Base-by-base conservation (phyloP, 164 flowering plant species). In the Aristolochia californica region DNA sequence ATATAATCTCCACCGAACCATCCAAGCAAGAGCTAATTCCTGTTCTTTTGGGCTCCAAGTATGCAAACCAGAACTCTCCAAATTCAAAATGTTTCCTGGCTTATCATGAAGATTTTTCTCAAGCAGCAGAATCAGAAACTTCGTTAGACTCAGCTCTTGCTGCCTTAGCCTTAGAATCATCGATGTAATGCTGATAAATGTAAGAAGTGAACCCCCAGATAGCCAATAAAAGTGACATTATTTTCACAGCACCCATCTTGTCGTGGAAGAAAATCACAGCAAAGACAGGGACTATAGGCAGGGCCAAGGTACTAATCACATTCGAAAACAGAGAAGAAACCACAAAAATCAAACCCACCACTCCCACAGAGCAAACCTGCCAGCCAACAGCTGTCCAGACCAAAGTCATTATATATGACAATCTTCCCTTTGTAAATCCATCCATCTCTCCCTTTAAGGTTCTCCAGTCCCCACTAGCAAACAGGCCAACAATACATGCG, bases 181-280 rank as follows among this genome's bases (percentile, higher is more conserved):
- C 74, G 38, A 70, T 56, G 48, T 64, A 73, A 53, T 66, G 55
- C 62, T 73, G 77, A 53, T 70, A 73, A 11, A 69, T 14, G 50
- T 70, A 70, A 16, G 71, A 70, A 18, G 24, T 55, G 48, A 64
- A 64, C 0, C 77, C 77, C 71, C 71, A 73, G 23, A 67, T 13
- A 22, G 66, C 70, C 62, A 69, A 28, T 49, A 69, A 55, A 71
- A 73, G 21, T 9, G 77, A 54, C 44, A 70, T 47, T 34, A 67
- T 62, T 67, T 70, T 73, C 60, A 70, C 62, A 5, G 64, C 77
- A 67, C 62, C 69, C 74, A 73, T 73, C 51, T 67, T 70, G 17
- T 73, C 76, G 40, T 66, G 70, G 50, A 68, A 72, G 12, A 66
- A 47, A 8, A 72, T 49, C 21, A 72, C 67, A 30, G 72, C 70